phyloP scores from a whole-genome alignment of 495 filamentous ascomycete species.

The Xeromyces bisporus region DNA sequence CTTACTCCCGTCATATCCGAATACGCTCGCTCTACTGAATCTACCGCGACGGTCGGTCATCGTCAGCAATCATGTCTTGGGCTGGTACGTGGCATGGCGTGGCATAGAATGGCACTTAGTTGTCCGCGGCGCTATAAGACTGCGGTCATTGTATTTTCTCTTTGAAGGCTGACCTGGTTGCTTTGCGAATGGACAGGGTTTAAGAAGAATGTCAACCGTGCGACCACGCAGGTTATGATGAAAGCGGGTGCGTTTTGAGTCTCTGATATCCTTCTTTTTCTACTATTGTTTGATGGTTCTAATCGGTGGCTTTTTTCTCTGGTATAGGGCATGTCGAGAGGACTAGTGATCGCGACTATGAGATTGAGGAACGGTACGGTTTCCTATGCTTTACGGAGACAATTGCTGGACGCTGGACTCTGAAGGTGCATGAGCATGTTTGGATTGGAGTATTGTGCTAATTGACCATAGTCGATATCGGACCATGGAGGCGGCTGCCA shows the following conservation, averaged over 20 bases:
- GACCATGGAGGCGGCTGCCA: slow-evolving; percentile 87
- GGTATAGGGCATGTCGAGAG: slow-evolving; percentile 78
- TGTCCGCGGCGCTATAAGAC: too few species aligned
- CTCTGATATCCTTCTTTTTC: too few species aligned
- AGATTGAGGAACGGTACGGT: slow-evolving; percentile 80
- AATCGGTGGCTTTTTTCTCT: slow-evolving; percentile 6
- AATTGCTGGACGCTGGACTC: neutral
- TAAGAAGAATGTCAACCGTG: slow-evolving; percentile 97
- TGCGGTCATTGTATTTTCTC: neutral
- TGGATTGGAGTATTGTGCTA: neutral
- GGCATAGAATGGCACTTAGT: too few species aligned
- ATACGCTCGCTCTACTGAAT: too few species aligned
- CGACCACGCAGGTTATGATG: slow-evolving; percentile 99
- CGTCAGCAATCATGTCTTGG: slow-evolving; percentile 41
- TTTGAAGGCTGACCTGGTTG: slow-evolving; percentile 1
- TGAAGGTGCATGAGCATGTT: neutral
- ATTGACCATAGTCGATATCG: slow-evolving; percentile 58
- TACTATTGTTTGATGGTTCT: too few species aligned
- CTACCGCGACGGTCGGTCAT: neutral
- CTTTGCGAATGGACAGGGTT: slow-evolving; percentile 47
- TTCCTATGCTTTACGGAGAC: neutral
- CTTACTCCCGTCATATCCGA: too few species aligned
- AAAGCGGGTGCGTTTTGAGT: slow-evolving; percentile 65
- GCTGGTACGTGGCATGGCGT: slow-evolving; percentile 43
- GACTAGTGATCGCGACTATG: slow-evolving; percentile 95